These are phyloP conservation scores for Globisporangium mamillatum DNA, from an alignment of 352 stramenopile genomes.

Conservation along the genomic window DNA sequence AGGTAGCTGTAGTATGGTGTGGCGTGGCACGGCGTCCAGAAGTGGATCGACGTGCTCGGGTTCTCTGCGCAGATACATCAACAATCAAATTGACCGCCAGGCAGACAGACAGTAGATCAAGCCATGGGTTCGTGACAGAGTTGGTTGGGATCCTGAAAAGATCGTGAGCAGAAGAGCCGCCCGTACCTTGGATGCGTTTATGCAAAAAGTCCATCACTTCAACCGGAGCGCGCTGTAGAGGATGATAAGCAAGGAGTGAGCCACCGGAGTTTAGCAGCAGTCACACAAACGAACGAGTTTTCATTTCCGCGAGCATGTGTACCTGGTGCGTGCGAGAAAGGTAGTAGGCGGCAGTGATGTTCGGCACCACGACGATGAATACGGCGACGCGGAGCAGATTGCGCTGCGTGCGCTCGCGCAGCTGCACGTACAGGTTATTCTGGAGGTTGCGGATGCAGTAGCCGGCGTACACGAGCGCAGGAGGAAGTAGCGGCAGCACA, in stretches of 20 bases:
- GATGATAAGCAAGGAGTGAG: neutral
- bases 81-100: neutral
- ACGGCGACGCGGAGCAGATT: constrained; percentile 49
- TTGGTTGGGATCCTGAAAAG: neutral
- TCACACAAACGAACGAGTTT: neutral
- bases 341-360: constrained; percentile 65
- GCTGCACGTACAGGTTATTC: constrained; percentile 50
- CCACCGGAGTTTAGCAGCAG: neutral
- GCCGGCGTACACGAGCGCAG: constrained; percentile 70
- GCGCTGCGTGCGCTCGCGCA: constrained; percentile 50
- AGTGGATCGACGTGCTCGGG: constrained; percentile 62
- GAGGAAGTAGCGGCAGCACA: constrained; percentile 72
- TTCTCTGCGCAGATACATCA: constrained; percentile 20
- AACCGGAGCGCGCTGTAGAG: constrained; percentile 50
- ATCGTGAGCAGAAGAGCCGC: neutral
- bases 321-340: constrained; percentile 62
- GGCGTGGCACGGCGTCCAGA: constrained; percentile 83
- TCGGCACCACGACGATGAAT: constrained; percentile 57
- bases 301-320: neutral
- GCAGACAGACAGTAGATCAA: neutral
- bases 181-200: constrained; percentile 47
- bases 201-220: constrained; percentile 84
- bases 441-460: constrained; percentile 77
- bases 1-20: constrained; percentile 88
- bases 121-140: neutral